Evolutionary conservation across 2,329 filamentous ascomycete species (phyloP), one percentile per base, ranked within the genome.

Genomic region (Gaeumannomyces sp.): DNA sequence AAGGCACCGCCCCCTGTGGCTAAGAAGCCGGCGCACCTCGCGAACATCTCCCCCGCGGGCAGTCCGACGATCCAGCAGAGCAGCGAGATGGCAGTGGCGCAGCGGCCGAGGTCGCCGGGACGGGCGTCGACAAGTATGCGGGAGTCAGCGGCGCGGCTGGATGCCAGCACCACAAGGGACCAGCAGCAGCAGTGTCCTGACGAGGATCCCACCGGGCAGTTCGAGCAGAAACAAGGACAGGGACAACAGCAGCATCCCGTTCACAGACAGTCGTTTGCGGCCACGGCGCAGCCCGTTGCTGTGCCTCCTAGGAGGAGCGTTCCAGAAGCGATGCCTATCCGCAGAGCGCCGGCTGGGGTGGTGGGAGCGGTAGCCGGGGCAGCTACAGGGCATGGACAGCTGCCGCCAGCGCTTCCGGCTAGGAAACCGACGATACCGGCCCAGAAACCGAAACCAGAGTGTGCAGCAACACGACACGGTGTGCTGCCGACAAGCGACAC

Each of bases 11-110:
- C 84, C 6, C 83, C 83, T 1, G 79, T 90, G 62, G 88, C 87
- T 28, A 84, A 80, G 72, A 90, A 90, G 70, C 88, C 88, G 1
- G 79, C 83, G 2, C 83, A 86, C 68, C 78, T 87, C 5, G 69
- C 76, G 22, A 74, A 74, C 14, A 69, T 72, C 19, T 74, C 71
- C 16, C 75, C 74, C 8, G 67, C 72, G 4, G 68, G 65, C 53
- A 74, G 69, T 66, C 69, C 72, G 31, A 67, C 66, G n/a, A 35
- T 60, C 33, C 25, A 61, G 33, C 35, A 64, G 59, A 63, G 68
- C 66, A 38, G 68, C 67, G 59, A 68, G 63, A 27, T 64, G 65
- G 61, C 59, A 68, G 62, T 16, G 65, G 63, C 4, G 62, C 68
- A 45, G 65, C 66, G 27, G 62, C 67, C 31, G 64, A 59, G 57